Percentiles rank a stretch among this genome's conserved stretches.
These are phyloP conservation scores for Erodium maritimum DNA, from an alignment of 345 rosid species.

Conservation along the genomic window DNA sequence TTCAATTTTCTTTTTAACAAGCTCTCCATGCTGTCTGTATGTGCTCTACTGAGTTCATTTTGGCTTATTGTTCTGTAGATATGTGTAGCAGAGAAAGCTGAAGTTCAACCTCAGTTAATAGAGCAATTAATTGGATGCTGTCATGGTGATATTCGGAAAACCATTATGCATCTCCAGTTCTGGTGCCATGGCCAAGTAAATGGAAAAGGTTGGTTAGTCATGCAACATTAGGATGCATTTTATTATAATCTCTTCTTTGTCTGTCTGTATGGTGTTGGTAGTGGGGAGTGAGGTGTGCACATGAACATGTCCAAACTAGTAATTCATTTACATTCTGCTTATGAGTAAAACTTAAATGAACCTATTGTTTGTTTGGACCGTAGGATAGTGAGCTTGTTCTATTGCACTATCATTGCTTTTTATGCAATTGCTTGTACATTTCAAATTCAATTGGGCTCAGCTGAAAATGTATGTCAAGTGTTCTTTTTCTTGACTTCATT, in stretches of 20 bases:
- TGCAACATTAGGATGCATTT: neutral
- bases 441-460: too few relatives aligned
- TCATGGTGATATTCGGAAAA: constrained; percentile 68
- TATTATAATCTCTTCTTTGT: neutral
- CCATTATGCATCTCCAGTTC: constrained; percentile 73
- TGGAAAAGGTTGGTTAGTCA: constrained; percentile 58
- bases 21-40: constrained; percentile 5
- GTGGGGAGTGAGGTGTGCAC: neutral
- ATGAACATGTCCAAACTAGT: neutral
- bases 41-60: constrained; percentile 14
- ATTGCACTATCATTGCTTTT: too few relatives aligned
- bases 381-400: too few relatives aligned
- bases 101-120: constrained; percentile 37
- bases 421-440: too few relatives aligned
- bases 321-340: too few relatives aligned
- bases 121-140: constrained; percentile 40
- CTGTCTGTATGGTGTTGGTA: too few relatives aligned
- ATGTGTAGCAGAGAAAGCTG: constrained; percentile 56
- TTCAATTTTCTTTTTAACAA: constrained; percentile 4
- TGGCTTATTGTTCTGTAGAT: constrained; percentile 32
- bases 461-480: too few relatives aligned
- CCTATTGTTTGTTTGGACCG: too few relatives aligned
- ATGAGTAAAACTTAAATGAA: too few relatives aligned
- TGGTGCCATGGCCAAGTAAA: constrained; percentile 69
- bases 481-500: too few relatives aligned